These are phyloP conservation scores for Tricholoma furcatifolium DNA, from an alignment of 768 basidiomycete genomes.

Conservation along the genomic window DNA sequence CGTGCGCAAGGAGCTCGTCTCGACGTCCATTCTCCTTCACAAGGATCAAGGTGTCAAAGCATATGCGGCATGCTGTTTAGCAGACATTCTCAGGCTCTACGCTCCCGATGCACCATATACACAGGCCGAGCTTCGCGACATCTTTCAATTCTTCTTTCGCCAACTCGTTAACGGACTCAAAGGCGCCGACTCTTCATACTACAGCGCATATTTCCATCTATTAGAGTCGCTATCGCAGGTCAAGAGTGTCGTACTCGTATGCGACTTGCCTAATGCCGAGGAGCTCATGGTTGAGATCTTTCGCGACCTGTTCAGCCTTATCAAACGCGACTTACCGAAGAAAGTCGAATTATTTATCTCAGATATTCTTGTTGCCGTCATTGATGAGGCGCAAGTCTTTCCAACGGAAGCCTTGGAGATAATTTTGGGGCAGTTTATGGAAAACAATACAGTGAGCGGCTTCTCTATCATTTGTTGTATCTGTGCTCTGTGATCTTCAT, in stretches of 20 bases:
- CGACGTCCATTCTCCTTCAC: slow-evolving; percentile 80
- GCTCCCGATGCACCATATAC: slow-evolving; percentile 98
- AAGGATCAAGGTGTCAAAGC: slow-evolving; percentile 97
- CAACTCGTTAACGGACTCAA: slow-evolving; percentile 79
- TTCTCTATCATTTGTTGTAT: neutral
- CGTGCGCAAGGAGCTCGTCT: slow-evolving; percentile 78
- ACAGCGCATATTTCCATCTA: slow-evolving; percentile 92
- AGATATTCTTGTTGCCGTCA: slow-evolving; percentile 87
- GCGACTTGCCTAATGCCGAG: slow-evolving; percentile 86
- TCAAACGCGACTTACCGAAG: slow-evolving; percentile 68
- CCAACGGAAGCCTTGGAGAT: slow-evolving; percentile 77
- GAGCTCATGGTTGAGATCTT: slow-evolving; percentile 84
- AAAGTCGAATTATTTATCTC: slow-evolving; percentile 83
- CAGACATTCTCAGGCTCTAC: slow-evolving; percentile 89
- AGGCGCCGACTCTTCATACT: slow-evolving; percentile 78
- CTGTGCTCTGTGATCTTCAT: neutral
- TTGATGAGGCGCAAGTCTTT: slow-evolving; percentile 83
- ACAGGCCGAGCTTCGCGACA: slow-evolving; percentile 83
- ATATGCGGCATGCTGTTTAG: slow-evolving; percentile 90
- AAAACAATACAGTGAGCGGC: slow-evolving; percentile 65
- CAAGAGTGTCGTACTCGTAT: slow-evolving; percentile 91
- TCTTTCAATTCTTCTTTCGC: slow-evolving; percentile 94
- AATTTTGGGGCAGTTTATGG: slow-evolving; percentile 83
- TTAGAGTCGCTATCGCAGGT: slow-evolving; percentile 91
- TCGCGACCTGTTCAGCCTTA: slow-evolving; percentile 76